Evolutionary conservation across 495 filamentous ascomycete species (phyloP).

Genomic region (Cercophora scortea): DNA sequence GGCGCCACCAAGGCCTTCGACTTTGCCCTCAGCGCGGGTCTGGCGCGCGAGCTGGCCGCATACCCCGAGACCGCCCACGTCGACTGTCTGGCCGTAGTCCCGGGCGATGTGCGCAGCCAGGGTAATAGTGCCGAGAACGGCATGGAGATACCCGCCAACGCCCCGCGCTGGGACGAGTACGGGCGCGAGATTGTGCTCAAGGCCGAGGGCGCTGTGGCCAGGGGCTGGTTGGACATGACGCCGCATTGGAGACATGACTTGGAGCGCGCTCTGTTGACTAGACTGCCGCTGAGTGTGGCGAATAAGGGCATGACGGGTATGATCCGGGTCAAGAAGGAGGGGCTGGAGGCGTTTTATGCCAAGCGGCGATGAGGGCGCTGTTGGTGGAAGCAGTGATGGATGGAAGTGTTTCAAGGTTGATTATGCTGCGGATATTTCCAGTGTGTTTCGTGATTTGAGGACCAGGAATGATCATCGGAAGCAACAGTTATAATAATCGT

Average conservation of each 20-base stretch:
- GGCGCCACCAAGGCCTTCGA: conserved; percentile 21
- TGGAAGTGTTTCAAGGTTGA: too few species aligned
- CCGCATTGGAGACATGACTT: conserved; percentile 10
- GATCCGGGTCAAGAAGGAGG: too few species aligned
- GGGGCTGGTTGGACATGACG: conserved; percentile 9
- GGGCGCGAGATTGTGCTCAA: conserved; percentile 9
- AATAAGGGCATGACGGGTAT: too few species aligned
- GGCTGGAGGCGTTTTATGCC: too few species aligned
- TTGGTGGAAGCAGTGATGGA: too few species aligned
- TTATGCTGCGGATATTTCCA: too few species aligned
- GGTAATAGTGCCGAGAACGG: conserved; percentile 4
- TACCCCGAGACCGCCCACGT: conserved; percentile 10
- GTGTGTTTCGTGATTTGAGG: too few species aligned
- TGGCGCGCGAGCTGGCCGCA: conserved; percentile 17
- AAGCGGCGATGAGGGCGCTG: too few species aligned
- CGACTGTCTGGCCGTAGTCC: conserved; percentile 14
- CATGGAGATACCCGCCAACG: conserved; percentile 1
- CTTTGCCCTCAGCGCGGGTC: conserved; percentile 12
- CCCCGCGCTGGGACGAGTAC: conserved; percentile 7
- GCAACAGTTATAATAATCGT: too few species aligned
- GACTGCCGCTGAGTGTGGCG: too few species aligned
- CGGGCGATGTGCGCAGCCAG: conserved; percentile 14
- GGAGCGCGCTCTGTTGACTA: not conserved
- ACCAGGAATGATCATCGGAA: too few species aligned
- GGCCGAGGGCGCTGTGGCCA: conserved; percentile 5